These are phyloP conservation scores for Echinosophora koreensis DNA, from an alignment of 306 rosid species.

Conservation along the genomic window DNA sequence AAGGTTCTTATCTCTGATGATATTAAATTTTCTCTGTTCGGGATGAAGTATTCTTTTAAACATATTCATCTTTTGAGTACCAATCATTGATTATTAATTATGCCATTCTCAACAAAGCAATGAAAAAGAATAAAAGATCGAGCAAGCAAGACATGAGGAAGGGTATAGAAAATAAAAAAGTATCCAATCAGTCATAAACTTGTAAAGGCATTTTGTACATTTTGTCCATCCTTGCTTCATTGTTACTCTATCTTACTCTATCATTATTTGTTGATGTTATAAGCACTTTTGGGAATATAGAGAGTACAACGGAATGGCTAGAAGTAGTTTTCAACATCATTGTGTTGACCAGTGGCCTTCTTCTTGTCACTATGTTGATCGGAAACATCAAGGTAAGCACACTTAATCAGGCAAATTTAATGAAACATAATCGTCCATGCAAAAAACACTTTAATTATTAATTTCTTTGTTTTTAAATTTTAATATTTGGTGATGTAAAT, in stretches of 20 bases:
- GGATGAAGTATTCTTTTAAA: too few species aligned
- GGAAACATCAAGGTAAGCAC: conserved; percentile 84
- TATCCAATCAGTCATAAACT: not conserved
- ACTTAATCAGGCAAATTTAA: too few species aligned
- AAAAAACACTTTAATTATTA: not conserved
- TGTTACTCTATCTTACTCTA: not conserved
- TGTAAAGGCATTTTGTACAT: too few species aligned
- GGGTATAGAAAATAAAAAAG: not conserved
- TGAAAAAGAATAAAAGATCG: not conserved
- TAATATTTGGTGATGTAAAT: not conserved
- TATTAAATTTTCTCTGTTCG: too few species aligned
- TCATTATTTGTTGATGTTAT: conserved; percentile 3
- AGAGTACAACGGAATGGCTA: conserved; percentile 93
- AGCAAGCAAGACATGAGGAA: not conserved
- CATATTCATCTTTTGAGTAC: not conserved
- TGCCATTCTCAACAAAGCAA: not conserved
- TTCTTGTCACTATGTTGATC: conserved; percentile 91
- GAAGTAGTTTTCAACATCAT: conserved; percentile 92
- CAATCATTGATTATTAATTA: not conserved
- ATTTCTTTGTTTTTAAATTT: too few species aligned
- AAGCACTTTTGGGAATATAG: conserved; percentile 95
- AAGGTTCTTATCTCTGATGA: too few species aligned
- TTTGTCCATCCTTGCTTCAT: conserved; percentile 21
- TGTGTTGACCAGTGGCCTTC: conserved; percentile 91
- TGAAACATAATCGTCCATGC: not conserved